These are phyloP conservation scores for Stentor coeruleus DNA, from an alignment of 73 alveolate genomes.

Conservation along the genomic window DNA sequence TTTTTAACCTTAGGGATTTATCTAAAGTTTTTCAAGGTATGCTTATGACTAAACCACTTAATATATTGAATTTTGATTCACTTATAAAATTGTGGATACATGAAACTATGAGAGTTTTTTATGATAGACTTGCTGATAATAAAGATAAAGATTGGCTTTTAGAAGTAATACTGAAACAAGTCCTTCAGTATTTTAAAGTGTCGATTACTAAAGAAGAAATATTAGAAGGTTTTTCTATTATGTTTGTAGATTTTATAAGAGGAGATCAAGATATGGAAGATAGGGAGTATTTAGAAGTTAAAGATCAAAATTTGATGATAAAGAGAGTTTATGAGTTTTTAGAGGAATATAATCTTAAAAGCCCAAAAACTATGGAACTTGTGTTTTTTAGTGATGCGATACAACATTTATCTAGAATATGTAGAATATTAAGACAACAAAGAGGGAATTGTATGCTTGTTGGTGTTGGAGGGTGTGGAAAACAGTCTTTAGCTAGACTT, in stretches of 20 bases:
- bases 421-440: conserved; percentile 82
- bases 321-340: conserved; percentile 73
- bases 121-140: conserved; percentile 68
- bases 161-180: conserved; percentile 58
- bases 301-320: conserved; percentile 52
- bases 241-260: conserved; percentile 70
- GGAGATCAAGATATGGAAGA: conserved; percentile 79
- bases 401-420: conserved; percentile 82
- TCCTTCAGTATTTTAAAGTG: conserved; percentile 55
- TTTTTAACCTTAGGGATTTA: conserved; percentile 98
- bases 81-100: conserved; percentile 87
- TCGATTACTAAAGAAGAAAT: conserved; percentile 63
- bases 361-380: conserved; percentile 76
- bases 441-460: conserved; percentile 90
- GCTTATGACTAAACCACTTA: conserved; percentile 70
- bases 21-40: conserved; percentile 97
- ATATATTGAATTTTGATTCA: conserved; percentile 72
- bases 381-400: conserved; percentile 90
- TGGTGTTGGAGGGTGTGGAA: conserved; percentile 99
- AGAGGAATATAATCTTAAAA: conserved; percentile 76
- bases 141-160: conserved; percentile 68
- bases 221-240: conserved; percentile 51
- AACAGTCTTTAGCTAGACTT: conserved; percentile 91
- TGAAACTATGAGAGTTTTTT: conserved; percentile 71
- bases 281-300: conserved; percentile 85